Base-by-base conservation (phyloP, 306 rosid genomes). In the Malus orientalis region DNA sequence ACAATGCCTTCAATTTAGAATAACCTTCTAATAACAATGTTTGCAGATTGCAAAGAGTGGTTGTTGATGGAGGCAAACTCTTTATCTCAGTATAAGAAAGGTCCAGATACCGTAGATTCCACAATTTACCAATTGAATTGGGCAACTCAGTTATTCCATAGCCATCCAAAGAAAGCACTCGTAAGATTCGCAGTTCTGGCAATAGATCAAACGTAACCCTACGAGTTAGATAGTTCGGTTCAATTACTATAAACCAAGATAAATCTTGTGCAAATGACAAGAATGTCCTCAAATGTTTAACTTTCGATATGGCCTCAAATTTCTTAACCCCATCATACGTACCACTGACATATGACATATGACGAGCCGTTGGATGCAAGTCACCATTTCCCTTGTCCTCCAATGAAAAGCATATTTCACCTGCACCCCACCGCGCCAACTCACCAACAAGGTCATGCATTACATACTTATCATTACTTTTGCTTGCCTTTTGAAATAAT, bases 371-470 rank as follows among this genome's bases (percentile, higher is more conserved):
- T 33, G 38, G 38, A 33, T 33, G 38, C 38, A 33, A 33, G 38
- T 33, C 8, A 33, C 0, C 38, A 33, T 33, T 16, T 30, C 3
- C 9, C 3, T 53, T 14, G 8, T 2, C 60, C 18, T 36, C 74
- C 3, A 74, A 1, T 3, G 64, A 18, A 3, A 71, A 53, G 2
- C 78, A 80, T 19, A 69, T 58, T 18, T 57, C 36, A 8, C 67
- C 54, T 6, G 33, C 55, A 23, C 74, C 75, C 70, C 10, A 69
- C 33, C 40, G 53, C 6, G 85, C 89, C 27, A 86, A 63, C 30
- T 86, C 89, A 58, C 80, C 61, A 7, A 86, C n/a, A 29, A 86
- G 85, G 13, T 81, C 87, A 76, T 86, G 89, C 85, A 86, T 83
- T 27, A 69, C 33, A 61, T 75, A 79, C 9, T 33, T 33, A 33